phyloP scores from a whole-genome alignment of 1,284 basidiomycete genomes.

The Heterobasidion occidentale region DNA sequence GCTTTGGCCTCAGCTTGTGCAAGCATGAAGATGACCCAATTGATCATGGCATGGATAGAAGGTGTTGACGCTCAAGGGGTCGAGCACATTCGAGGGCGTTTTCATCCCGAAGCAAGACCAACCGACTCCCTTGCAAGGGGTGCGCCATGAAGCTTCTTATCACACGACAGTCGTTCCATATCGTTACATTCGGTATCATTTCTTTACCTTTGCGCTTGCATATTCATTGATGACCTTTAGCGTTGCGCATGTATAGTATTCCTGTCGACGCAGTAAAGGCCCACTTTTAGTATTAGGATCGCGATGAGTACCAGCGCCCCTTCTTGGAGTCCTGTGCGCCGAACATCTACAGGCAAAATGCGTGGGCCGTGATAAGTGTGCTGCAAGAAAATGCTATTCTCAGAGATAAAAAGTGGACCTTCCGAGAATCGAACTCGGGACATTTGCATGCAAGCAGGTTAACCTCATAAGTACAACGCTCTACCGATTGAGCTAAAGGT shows the following conservation, averaged over 20 bases:
- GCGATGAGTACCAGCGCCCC: not conserved
- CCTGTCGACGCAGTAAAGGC: not conserved
- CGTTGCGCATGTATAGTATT: not conserved
- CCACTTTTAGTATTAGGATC: not conserved
- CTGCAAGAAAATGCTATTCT: not conserved
- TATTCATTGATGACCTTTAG: not conserved
- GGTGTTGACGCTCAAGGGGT: not conserved
- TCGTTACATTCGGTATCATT: too few species aligned
- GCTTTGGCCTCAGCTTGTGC: conserved; percentile 30
- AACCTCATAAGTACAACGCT: conserved; percentile 42
- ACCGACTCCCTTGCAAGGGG: not conserved
- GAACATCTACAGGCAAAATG: not conserved
- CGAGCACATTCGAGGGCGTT: not conserved
- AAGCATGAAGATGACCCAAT: conserved; percentile 21
- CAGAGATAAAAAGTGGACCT: conserved; percentile 28
- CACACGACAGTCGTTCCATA: too few species aligned
- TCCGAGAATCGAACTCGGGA: conserved; percentile 43
- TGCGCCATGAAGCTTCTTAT: too few species aligned
- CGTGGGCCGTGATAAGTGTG: too few species aligned
- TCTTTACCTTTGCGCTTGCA: too few species aligned
- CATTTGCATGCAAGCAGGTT: conserved; percentile 29
- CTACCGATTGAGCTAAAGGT: conserved; percentile 43
- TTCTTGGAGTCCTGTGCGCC: not conserved
- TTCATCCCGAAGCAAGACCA: not conserved
- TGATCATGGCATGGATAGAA: conserved; percentile 18